Evolutionary conservation across 192 early-diverging fungal species (phyloP), one percentile per base, ranked within the genome.

Genomic region (Umbelopsis ramanniana): DNA sequence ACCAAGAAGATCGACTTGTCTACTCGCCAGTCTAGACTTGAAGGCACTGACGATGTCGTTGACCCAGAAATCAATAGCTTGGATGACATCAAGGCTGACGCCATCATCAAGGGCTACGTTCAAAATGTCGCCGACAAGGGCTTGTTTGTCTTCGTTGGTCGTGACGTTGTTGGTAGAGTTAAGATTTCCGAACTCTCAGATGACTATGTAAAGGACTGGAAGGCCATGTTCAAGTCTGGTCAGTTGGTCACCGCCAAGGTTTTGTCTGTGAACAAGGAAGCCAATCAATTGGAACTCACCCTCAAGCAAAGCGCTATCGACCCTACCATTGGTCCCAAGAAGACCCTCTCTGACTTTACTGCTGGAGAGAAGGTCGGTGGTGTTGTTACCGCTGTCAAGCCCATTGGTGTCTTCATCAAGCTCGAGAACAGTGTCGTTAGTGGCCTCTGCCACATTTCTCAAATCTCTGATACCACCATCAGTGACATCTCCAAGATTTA

Each of bases 101-200:
- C 87, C 63, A 78, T 95, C 14, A 72, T 95, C 11, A 84, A 85
- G 37, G 95, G 92, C 0, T 95, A 86, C 69, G 88, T 97, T 46
- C 84, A 82, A 52, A 91, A 89, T 67, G 82, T 91, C 10, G 86
- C 86, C 3, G 86, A 93, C n/a, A 84, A 83, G 43, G 90, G 91
- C 69, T 79, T 90, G 63, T 96, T 98, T 78, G 84, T 98, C 23
- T 63, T 80, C 19, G 79, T 97, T 33, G 87, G 86, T 47, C 88
- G 82, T 66, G 74, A 82, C 11, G 45, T 92, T 24, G 77, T 77
- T 67, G 96, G 83, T 19, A 89, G 93, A 66, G 94, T 95, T 46
- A 89, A 94, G 79, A 96, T 98, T 73, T 83, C 89, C 37, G 90
- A 97, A 71, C 70, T 98, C 17, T 92, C 90, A 3, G 95, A 97